A percentile compares a stretch with the other conserved stretches of the same genome.
Conservation (phyloP, 176 grass and related monocot genomes). For the Poa pratensis region DNA sequence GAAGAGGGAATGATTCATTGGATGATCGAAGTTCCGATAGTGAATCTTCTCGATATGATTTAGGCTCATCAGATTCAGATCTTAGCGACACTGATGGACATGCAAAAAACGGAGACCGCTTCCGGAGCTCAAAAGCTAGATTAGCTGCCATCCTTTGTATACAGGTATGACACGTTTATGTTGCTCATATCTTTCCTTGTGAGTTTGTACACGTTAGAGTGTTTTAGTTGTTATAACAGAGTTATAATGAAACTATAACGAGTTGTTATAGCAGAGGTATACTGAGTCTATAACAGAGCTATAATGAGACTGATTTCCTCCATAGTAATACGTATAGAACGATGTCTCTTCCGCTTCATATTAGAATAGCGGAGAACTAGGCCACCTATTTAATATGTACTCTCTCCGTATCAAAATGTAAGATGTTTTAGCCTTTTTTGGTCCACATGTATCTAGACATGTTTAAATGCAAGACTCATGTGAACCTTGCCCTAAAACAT, state of each 20-base stretch:
- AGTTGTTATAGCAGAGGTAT: not conserved
- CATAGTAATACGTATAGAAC: conserved; percentile 15
- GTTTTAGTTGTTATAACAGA: not conserved
- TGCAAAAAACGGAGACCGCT: conserved; percentile 68
- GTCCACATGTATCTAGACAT: no score
- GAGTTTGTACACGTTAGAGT: not conserved
- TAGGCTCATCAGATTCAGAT: conserved; percentile 93
- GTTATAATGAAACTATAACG: conserved; percentile 19
- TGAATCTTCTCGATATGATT: conserved; percentile 76
- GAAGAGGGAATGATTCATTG: conserved; percentile 37
- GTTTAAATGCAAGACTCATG: no score
- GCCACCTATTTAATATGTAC: conserved; percentile 15
- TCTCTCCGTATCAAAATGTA: no score
- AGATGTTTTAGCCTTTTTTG: no score
- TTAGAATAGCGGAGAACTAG: conserved; percentile 22
- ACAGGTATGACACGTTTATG: conserved; percentile 58
- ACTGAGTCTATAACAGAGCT: conserved; percentile 21
- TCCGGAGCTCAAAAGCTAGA: conserved; percentile 89
- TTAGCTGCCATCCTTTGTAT: conserved; percentile 80
- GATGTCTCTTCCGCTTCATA: conserved; percentile 37
- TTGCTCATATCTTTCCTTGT: conserved; percentile 24
- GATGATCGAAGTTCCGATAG: conserved; percentile 67
- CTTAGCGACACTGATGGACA: conserved; percentile 84
- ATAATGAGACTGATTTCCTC: conserved; percentile 14
- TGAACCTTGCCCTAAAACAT: no score